phyloP scores from a whole-genome alignment of 2,329 filamentous ascomycete species.

The Pyrenophora teres region DNA sequence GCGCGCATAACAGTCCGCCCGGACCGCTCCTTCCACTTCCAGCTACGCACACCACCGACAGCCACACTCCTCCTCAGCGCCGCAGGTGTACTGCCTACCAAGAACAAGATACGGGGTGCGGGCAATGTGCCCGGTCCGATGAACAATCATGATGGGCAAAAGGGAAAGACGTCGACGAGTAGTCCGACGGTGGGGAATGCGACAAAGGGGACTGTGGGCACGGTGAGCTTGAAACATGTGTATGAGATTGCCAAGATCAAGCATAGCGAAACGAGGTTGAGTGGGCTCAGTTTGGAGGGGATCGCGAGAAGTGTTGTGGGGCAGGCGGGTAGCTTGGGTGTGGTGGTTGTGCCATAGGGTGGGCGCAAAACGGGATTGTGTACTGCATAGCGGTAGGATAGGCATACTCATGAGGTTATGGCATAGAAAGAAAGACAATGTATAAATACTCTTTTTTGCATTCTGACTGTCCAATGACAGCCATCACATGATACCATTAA shows the following conservation, averaged over 20 bases:
- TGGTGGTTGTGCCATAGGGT: conserved; percentile 54
- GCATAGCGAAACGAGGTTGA: conserved; percentile 56
- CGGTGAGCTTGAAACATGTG: conserved; percentile 89
- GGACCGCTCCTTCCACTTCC: conserved; percentile 91
- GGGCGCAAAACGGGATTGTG: background rate
- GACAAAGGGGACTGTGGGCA: conserved; percentile 78
- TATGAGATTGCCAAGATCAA: conserved; percentile 99
- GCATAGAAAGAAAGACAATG: background rate
- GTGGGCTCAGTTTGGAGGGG: conserved; percentile 81
- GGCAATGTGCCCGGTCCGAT: conserved; percentile 56
- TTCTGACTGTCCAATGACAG: too few species aligned
- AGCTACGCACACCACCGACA: conserved; percentile 91
- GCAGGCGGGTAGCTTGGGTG: conserved; percentile 57
- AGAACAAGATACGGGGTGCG: conserved; percentile 77
- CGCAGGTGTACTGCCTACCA: conserved; percentile 73
- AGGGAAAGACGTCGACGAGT: conserved; percentile 43
- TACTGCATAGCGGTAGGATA: background rate
- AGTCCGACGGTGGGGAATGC: conserved; percentile 58
- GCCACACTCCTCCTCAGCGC: conserved; percentile 86
- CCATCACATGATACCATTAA: too few species aligned
- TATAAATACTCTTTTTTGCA: too few species aligned
- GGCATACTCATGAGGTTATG: background rate
- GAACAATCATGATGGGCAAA: conserved; percentile 45
- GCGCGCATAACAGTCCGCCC: conserved; percentile 89
- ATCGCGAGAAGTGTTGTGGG: conserved; percentile 72